These are phyloP conservation scores for Rosellinia necatrix DNA, from an alignment of 2,329 filamentous ascomycete genomes.

Conservation along the genomic window DNA sequence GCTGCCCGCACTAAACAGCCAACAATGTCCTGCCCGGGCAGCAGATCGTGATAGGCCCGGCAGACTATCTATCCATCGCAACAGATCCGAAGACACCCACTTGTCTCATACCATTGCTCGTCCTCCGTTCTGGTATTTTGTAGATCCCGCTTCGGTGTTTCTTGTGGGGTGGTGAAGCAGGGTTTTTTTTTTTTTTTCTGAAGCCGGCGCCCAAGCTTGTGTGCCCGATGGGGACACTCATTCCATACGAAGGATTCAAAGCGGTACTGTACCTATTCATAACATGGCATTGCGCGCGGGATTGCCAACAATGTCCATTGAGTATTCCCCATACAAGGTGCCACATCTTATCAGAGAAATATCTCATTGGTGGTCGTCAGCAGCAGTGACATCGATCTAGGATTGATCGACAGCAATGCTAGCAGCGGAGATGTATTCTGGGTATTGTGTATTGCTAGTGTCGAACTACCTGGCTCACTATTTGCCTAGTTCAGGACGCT, in stretches of 20 bases:
- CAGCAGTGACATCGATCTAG: constrained; percentile 2
- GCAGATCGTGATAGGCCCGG: constrained; percentile 12
- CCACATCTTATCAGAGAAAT: constrained; percentile 11
- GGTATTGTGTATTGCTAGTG: background rate
- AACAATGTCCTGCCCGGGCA: background rate
- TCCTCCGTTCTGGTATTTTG: background rate
- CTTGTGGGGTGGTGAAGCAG: constrained; percentile 6
- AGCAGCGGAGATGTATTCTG: background rate
- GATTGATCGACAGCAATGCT: constrained; percentile 8
- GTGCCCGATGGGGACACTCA: constrained; percentile 9
- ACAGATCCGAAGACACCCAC: constrained; percentile 1
- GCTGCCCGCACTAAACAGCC: constrained; percentile 5
- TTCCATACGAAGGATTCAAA: constrained; percentile 11
- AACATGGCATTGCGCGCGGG: constrained; percentile 8
- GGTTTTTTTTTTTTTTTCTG: constrained; percentile 11
- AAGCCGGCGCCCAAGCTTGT: constrained; percentile 11
- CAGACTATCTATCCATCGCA: background rate
- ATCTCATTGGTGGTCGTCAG: constrained; percentile 3
- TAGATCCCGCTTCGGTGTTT: constrained; percentile 12
- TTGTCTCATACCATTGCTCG: constrained; percentile 1
- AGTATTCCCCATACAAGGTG: constrained; percentile 10
- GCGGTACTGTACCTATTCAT: constrained; percentile 2
- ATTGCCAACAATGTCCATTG: background rate
- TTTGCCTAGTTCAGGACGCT: constrained; percentile 5
- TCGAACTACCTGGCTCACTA: background rate